phyloP scores from a whole-genome alignment of 78 protist genomes.

The Dictyostelium firmibasis region DNA sequence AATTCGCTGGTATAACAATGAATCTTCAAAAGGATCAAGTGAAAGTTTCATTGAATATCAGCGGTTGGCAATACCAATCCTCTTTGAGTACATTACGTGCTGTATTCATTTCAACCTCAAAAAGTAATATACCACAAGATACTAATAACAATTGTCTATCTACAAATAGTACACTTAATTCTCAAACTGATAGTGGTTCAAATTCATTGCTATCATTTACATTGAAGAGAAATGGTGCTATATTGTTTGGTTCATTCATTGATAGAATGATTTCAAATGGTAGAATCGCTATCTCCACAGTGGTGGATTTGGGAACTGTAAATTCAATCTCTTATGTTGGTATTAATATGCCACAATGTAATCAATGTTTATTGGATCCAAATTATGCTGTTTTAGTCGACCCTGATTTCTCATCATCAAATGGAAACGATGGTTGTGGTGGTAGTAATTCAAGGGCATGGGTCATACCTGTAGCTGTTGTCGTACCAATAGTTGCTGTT shows the following conservation, averaged over 20 bases:
- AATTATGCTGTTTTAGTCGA: neutral
- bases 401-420: neutral
- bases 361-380: slow-evolving; percentile 1
- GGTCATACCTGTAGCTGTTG: slow-evolving; percentile 21
- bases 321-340: neutral
- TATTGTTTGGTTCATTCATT: slow-evolving; percentile 20
- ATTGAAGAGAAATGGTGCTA: slow-evolving; percentile 5
- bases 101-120: neutral
- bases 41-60: slow-evolving; percentile 19
- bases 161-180: neutral
- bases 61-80: slow-evolving; percentile 15
- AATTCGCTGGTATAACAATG: slow-evolving; percentile 28
- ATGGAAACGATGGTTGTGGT: neutral
- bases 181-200: neutral
- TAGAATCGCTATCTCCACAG: neutral
- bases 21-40: neutral
- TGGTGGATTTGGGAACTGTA: neutral
- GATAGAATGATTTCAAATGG: slow-evolving; percentile 40
- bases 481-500: neutral
- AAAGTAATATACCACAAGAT: neutral
- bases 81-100: slow-evolving; percentile 24
- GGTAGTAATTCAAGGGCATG: neutral
- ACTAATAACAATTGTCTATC: neutral
- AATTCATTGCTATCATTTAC: slow-evolving; percentile 14
- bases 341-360: slow-evolving; percentile 1